Conservation (phyloP, 768 basidiomycete genomes). For the Lactarius deliciosus region DNA sequence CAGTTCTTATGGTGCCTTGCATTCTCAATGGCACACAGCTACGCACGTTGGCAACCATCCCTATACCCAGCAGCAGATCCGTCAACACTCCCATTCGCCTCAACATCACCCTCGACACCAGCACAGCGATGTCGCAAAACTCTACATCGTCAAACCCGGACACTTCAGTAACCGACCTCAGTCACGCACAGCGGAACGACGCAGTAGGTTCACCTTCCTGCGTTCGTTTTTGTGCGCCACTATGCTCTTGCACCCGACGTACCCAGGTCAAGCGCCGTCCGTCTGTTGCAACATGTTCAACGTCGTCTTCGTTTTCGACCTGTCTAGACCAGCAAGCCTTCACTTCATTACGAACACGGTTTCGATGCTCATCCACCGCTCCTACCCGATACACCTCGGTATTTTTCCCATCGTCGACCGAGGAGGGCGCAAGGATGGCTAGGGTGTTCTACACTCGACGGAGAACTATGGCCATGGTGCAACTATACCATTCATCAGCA, state of each 20-base stretch:
- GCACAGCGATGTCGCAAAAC: too few species aligned
- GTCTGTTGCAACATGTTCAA: slow-evolving; percentile 82
- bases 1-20: slow-evolving; percentile 20
- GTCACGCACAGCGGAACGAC: too few species aligned
- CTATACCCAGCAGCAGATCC: too few species aligned
- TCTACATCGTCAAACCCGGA: too few species aligned
- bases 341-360: slow-evolving; percentile 65
- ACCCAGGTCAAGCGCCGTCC: slow-evolving; percentile 74
- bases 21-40: slow-evolving; percentile 38
- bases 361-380: slow-evolving; percentile 66
- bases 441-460: slow-evolving; percentile 39
- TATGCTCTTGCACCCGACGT: slow-evolving; percentile 74
- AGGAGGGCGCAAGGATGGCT: slow-evolving; percentile 40
- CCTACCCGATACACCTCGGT: slow-evolving; percentile 81
- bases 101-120: too few species aligned
- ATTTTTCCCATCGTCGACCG: slow-evolving; percentile 68
- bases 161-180: too few species aligned
- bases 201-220: slow-evolving; percentile 37
- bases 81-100: too few species aligned
- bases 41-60: slow-evolving; percentile 51
- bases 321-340: slow-evolving; percentile 60
- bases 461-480: slow-evolving; percentile 13
- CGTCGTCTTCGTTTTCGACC: slow-evolving; percentile 75
- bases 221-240: slow-evolving; percentile 6
- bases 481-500: slow-evolving; percentile 12